Percentiles rank a stretch among this genome's conserved stretches.
phyloP scores from a whole-genome alignment of 805 yeast genomes.

The Candida boleticola region DNA sequence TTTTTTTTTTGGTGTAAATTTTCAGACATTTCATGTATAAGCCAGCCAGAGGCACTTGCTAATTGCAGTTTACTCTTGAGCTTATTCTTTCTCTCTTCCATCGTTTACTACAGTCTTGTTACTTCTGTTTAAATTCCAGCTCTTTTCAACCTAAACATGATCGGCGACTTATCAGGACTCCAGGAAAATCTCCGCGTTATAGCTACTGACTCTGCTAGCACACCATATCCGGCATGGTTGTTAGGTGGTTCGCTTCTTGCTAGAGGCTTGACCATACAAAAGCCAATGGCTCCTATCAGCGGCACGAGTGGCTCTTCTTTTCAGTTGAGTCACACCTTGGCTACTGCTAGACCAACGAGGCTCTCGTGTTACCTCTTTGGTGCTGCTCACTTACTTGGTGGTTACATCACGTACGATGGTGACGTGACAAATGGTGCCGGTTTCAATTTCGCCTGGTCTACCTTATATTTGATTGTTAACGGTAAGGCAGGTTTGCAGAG shows the following conservation, averaged over 20 bases:
- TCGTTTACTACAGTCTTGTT: too few species aligned
- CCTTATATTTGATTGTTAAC: slow-evolving; percentile 69
- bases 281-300: slow-evolving; percentile 12
- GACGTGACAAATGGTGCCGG: slow-evolving; percentile 81
- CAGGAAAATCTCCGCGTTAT: not conserved
- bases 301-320: slow-evolving; percentile 20
- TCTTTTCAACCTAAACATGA: not conserved
- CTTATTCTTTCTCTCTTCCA: too few species aligned
- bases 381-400: slow-evolving; percentile 60
- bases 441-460: slow-evolving; percentile 76
- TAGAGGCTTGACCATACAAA: slow-evolving; percentile 12
- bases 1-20: too few species aligned
- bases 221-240: slow-evolving; percentile 23
- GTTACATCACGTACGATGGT: slow-evolving; percentile 73
- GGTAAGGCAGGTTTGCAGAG: slow-evolving; percentile 56
- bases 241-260: slow-evolving; percentile 14
- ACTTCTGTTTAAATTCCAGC: too few species aligned
- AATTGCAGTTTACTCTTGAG: too few species aligned
- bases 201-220: slow-evolving; percentile 2
- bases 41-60: too few species aligned
- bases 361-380: slow-evolving; percentile 56
- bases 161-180: not conserved
- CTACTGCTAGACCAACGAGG: slow-evolving; percentile 32
- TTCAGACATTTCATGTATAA: too few species aligned
- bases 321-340: slow-evolving; percentile 16